Evolutionary conservation across 306 rosid genomes (phyloP).

Genomic region (Canavalia ensiformis): DNA sequence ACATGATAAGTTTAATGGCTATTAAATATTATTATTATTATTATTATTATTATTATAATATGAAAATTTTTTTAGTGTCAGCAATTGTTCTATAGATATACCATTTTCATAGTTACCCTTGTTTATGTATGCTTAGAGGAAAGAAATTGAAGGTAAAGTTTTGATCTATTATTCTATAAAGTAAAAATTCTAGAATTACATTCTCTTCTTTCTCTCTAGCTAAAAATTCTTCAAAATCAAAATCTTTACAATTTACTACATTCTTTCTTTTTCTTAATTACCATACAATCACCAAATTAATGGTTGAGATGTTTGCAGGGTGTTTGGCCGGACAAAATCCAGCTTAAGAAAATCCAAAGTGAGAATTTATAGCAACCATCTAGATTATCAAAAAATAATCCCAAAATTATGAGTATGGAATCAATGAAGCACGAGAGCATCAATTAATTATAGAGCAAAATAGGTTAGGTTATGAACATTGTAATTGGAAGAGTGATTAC

Average conservation of each 20-base stretch:
- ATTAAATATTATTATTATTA: too few species aligned
- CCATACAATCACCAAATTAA: too few species aligned
- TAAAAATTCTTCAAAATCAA: too few species aligned
- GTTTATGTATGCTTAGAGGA: not conserved
- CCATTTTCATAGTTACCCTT: not conserved
- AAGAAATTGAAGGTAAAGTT: not conserved
- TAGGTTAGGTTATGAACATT: not conserved
- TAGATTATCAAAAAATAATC: not conserved
- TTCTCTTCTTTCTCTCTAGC: too few species aligned
- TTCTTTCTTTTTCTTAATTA: too few species aligned
- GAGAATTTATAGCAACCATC: not conserved
- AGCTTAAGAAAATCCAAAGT: too few species aligned
- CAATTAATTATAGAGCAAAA: slow-evolving; percentile 22
- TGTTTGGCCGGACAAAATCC: too few species aligned
- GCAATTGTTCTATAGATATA: not conserved
- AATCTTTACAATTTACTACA: too few species aligned
- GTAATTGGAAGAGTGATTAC: slow-evolving; percentile 24
- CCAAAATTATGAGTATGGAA: not conserved
- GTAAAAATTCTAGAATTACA: too few species aligned
- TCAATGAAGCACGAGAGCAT: not conserved
- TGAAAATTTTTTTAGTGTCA: not conserved
- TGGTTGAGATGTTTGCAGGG: too few species aligned
- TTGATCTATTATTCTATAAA: not conserved
- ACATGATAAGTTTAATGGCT: not conserved
- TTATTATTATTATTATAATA: too few species aligned